phyloP scores from a whole-genome alignment of 2,329 filamentous ascomycete species.

The Aspergillus fischeri region DNA sequence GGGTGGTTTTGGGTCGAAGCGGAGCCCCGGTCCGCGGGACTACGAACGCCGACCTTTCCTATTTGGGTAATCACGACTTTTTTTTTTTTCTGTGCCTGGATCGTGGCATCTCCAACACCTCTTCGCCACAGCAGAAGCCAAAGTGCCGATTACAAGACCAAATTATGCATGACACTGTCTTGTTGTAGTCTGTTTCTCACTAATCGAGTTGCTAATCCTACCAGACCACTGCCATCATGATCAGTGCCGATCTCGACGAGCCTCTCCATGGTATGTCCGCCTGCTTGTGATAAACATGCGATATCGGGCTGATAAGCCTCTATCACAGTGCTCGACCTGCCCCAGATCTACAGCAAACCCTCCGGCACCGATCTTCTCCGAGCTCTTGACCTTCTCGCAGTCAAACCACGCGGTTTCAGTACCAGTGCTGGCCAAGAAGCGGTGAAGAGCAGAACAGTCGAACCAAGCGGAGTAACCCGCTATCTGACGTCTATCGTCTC shows the following conservation, averaged over 20 bases:
- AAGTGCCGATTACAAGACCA: slow-evolving; percentile 6
- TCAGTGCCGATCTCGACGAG: slow-evolving; percentile 30
- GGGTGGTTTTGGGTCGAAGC: slow-evolving; percentile 12
- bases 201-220: background rate
- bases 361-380: slow-evolving; percentile 59
- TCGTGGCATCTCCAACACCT: slow-evolving; percentile 13
- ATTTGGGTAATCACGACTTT: slow-evolving; percentile 27
- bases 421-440: slow-evolving; percentile 21
- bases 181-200: background rate
- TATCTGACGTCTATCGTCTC: slow-evolving; percentile 48
- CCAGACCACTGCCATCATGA: slow-evolving; percentile 24
- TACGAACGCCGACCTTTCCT: slow-evolving; percentile 26
- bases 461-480: slow-evolving; percentile 38
- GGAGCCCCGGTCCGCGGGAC: slow-evolving; percentile 25
- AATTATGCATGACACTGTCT: background rate
- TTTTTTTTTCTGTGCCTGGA: slow-evolving; percentile 25
- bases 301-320: slow-evolving; percentile 30
- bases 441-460: slow-evolving; percentile 29
- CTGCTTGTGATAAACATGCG: slow-evolving; percentile 15
- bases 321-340: slow-evolving; percentile 64
- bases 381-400: slow-evolving; percentile 62
- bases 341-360: slow-evolving; percentile 77
- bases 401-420: slow-evolving; percentile 56
- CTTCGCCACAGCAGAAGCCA: slow-evolving; percentile 13
- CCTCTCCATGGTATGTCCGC: slow-evolving; percentile 35